Base-by-base conservation (phyloP, 73 alveolate genomes). In the Paramecium biaurelia region DNA sequence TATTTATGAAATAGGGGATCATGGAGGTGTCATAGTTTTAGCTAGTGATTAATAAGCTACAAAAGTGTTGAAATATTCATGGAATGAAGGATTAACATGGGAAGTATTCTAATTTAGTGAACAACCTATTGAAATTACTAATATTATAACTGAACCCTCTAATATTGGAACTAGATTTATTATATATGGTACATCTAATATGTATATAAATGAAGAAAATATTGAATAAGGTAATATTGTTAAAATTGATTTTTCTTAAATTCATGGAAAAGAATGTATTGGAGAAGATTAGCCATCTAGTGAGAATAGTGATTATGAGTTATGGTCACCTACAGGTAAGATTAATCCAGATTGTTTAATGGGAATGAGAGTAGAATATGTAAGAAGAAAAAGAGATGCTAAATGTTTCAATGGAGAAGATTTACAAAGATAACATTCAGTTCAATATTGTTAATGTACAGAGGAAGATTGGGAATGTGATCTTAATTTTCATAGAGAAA, bases 1-100 rank as follows among this genome's bases (percentile, higher is more conserved):
- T 63, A 95, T 98, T 30, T 96, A 94, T 85, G 99, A 98, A 89
- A 90, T 95, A 7, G 99, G 99, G 2, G 99, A 98, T 93, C 99
- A 98, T 86, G 99, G 99, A 11, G 99, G 98, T 20, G 92, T 98
- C 53, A 92, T 98, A 5, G 99, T 97, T 30, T 93, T 97, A 95
- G 99, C 99, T 4, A 87, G 85, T 18, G 92, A 92, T 87, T 57
- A 86, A 82, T 85, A 93, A 84, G 92, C 96, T 8, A 95, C 99
- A 1, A 94, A 96, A 34, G 67, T 85, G 4, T 89, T 97, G 30
- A 63, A 68, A 35, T 97, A 95, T 92, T 86, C 98, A 10, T 95
- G 93, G 95, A 93, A 97, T 92, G 99, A 97, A 87, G 99, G 99
- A 5, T 12, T 72, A 15, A 95, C 96, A 0, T 97, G 98, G 97